phyloP scores from a whole-genome alignment of 108 stramenopile genomes.

The Bacterosira constricta region DNA sequence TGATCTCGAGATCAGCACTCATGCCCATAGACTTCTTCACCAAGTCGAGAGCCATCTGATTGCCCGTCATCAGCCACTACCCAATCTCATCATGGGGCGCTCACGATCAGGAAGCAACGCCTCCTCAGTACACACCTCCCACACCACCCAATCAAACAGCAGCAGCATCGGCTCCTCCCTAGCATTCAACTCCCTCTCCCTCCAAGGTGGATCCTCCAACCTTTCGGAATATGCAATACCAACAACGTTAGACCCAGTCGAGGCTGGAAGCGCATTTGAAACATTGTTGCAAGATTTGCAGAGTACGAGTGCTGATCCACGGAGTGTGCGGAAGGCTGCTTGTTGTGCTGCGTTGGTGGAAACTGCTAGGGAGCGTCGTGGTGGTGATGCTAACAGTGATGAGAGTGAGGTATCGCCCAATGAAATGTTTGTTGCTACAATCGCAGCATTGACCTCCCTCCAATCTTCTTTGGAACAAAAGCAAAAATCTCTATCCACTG shows the following conservation, averaged over 20 bases:
- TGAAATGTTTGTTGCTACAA: constrained; percentile 33
- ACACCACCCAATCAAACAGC: neutral
- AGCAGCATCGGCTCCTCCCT: constrained; percentile 3
- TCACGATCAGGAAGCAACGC: constrained; percentile 17
- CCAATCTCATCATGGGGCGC: neutral
- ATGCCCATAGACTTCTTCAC: too few relatives aligned
- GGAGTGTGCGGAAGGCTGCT: constrained; percentile 13
- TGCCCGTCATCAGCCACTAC: too few relatives aligned
- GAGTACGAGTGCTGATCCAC: constrained; percentile 6
- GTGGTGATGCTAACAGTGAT: neutral
- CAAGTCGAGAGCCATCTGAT: too few relatives aligned
- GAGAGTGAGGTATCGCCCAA: constrained; percentile 25
- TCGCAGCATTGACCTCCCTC: constrained; percentile 29
- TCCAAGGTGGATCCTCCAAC: neutral
- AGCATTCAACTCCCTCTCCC: neutral
- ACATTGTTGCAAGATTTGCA: neutral
- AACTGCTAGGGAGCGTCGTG: constrained; percentile 17
- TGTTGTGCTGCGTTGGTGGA: constrained; percentile 25
- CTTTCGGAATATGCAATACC: constrained; percentile 4
- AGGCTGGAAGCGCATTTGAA: neutral
- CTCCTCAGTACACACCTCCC: neutral
- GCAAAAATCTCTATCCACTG: constrained; percentile 1
- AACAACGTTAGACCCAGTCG: neutral
- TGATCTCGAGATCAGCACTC: too few relatives aligned
- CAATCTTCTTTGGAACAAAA: constrained; percentile 10